Base-by-base conservation (phyloP, 345 rosid species). In the Linum tenue region DNA sequence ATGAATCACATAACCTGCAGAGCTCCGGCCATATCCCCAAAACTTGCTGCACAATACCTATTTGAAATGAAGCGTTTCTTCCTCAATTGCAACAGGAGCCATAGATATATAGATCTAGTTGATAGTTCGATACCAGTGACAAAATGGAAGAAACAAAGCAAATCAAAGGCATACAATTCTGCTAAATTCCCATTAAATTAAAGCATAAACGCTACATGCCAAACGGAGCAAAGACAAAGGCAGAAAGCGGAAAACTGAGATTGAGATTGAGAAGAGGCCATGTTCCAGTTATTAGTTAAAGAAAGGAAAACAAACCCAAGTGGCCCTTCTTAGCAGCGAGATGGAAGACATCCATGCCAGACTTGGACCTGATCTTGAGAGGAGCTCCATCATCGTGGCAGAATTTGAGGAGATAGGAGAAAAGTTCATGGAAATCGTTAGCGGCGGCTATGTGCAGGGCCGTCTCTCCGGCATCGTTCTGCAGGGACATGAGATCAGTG, bases 311-410 rank as follows among this genome's bases (percentile, higher is more conserved):
- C 84, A 75, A 83, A 94, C 99, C 95, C 65, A 90, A 62, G 82
- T 90, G 90, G 35, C 99, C 99, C 63, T 78, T 69, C 69, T 85
- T 84, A 44, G 99, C 88, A 36, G 99, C 95, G 79, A 85, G 79
- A 60, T 94, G 99, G 70, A 94, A 86, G 10, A 89, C 74, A 78
- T 90, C 76, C 86, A 90, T 72, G 67, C 83, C 97, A 76, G 90
- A 81, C 79, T 82, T 90, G 62, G 97, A 85, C 87, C 92, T 83
- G 81, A 90, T 81, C 79, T 82, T 90, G 14, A 82, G 86, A 72
- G 73, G 31, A 22, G 31, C 31, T 22, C 31, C 67, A 58, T 76
- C 81, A 60, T 78, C 70, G 79, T 75, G 86, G 77, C 79, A 90
- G 65, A 81, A 81, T 75, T 64, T 69, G 67, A 90, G 59, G 89